Conservation (phyloP, 805 yeast species). For the Cyberlindnera maritima region DNA sequence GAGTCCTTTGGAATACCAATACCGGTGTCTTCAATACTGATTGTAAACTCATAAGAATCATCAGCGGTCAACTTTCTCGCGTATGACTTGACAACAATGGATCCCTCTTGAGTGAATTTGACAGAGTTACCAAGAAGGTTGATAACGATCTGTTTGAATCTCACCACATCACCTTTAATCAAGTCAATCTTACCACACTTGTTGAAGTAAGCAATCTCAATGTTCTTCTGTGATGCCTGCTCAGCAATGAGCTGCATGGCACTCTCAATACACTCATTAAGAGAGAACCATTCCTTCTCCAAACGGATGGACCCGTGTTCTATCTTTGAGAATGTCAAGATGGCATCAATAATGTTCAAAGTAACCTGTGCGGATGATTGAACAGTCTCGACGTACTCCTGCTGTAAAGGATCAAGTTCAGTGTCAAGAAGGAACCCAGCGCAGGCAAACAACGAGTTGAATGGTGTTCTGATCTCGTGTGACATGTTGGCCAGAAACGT, state of each 20-base stretch:
- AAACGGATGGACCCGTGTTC: slow-evolving; percentile 88
- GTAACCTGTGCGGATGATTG: slow-evolving; percentile 84
- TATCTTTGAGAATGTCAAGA: slow-evolving; percentile 84
- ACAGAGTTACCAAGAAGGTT: slow-evolving; percentile 85
- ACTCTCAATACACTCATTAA: slow-evolving; percentile 82
- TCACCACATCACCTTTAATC: slow-evolving; percentile 79
- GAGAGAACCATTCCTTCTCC: slow-evolving; percentile 76
- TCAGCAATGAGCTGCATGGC: slow-evolving; percentile 84
- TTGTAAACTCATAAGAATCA: slow-evolving; percentile 52
- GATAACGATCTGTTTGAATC: slow-evolving; percentile 79
- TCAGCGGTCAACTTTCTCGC: slow-evolving; percentile 35
- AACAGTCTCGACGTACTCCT: slow-evolving; percentile 84
- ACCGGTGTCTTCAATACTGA: slow-evolving; percentile 85
- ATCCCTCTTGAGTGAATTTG: slow-evolving; percentile 77
- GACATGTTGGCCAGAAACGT: slow-evolving; percentile 86
- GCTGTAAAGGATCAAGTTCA: slow-evolving; percentile 79
- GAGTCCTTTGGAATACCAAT: slow-evolving; percentile 84
- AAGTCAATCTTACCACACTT: slow-evolving; percentile 79
- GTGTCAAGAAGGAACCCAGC: slow-evolving; percentile 84
- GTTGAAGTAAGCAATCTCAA: slow-evolving; percentile 74
- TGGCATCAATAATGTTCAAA: slow-evolving; percentile 82
- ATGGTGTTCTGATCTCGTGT: slow-evolving; percentile 84
- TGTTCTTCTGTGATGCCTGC: slow-evolving; percentile 77
- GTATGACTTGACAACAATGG: slow-evolving; percentile 69
- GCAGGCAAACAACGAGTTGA: slow-evolving; percentile 91